Percentiles rank a stretch among this genome's conserved stretches.
These are phyloP conservation scores for Zygnema cylindricum DNA, from an alignment of 139 green algal genomes.

Conservation along the genomic window DNA sequence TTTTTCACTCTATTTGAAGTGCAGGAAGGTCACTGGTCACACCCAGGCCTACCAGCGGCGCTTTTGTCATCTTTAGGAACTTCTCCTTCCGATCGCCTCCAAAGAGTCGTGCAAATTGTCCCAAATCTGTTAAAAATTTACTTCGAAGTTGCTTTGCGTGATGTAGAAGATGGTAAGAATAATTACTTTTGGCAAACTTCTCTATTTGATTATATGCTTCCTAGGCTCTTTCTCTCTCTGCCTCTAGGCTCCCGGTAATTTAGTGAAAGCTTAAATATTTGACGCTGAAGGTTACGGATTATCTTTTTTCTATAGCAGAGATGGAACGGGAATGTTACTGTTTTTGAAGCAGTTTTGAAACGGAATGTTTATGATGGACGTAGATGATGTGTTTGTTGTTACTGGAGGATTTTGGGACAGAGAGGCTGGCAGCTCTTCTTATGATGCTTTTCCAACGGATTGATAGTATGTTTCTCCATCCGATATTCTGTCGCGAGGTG, in stretches of 20 bases:
- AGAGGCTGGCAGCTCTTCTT: neutral
- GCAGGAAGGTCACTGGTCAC: slow-evolving; percentile 20
- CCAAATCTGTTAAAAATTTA: slow-evolving; percentile 2
- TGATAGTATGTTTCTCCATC: neutral
- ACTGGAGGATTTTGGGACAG: too few relatives aligned
- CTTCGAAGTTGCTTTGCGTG: slow-evolving; percentile 17
- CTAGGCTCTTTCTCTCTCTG: too few relatives aligned
- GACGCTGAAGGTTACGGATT: too few relatives aligned
- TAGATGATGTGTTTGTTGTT: too few relatives aligned
- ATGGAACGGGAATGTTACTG: too few relatives aligned
- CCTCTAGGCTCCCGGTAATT: slow-evolving; percentile 7
- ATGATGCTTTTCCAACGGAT: neutral
- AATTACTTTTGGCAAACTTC: neutral
- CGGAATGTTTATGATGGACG: too few relatives aligned
- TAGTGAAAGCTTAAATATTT: too few relatives aligned
- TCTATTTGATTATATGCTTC: too few relatives aligned
- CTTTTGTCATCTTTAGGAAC: neutral
- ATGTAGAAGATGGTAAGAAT: slow-evolving; percentile 12
- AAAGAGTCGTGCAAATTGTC: neutral
- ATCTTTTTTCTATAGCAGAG: too few relatives aligned
- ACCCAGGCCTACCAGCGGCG: neutral
- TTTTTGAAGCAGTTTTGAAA: too few relatives aligned
- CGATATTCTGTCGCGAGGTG: neutral
- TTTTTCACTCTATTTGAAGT: too few relatives aligned
- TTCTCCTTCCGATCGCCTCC: neutral